phyloP scores from a whole-genome alignment of 2,329 filamentous ascomycete species.

The Nemania serpens region DNA sequence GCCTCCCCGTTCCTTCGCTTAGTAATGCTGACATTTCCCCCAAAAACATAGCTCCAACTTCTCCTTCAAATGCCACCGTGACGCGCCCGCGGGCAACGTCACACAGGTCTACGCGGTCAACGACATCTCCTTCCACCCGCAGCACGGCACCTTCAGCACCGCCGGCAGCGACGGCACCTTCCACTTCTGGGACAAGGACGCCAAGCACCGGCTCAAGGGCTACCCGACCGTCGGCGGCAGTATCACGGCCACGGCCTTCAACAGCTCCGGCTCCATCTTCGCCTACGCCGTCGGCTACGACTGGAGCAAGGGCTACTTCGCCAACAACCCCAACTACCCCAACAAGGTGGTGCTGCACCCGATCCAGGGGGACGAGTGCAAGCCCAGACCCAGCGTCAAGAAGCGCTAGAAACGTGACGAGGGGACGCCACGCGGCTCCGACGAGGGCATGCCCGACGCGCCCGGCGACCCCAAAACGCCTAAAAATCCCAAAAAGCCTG shows the following conservation, averaged over 20 bases:
- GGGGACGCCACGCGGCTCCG: neutral
- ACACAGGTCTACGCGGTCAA: conserved; percentile 95
- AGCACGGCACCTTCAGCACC: conserved; percentile 97
- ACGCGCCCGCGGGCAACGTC: conserved; percentile 73
- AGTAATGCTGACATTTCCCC: conserved; percentile 10
- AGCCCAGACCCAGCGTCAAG: conserved; percentile 63
- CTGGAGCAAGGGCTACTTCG: conserved; percentile 95
- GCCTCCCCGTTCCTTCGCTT: neutral
- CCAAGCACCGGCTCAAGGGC: conserved; percentile 86
- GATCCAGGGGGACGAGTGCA: conserved; percentile 66
- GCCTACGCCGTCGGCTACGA: conserved; percentile 94
- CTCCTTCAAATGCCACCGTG: conserved; percentile 98
- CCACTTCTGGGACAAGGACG: conserved; percentile 94
- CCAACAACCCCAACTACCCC: conserved; percentile 74
- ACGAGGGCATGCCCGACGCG: no score
- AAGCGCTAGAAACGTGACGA: conserved; percentile 45
- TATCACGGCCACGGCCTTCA: conserved; percentile 92
- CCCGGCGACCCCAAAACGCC: no score
- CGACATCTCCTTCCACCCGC: conserved; percentile 95
- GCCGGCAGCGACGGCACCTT: conserved; percentile 95
- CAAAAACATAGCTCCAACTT: conserved; percentile 74
- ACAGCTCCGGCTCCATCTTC: conserved; percentile 80
- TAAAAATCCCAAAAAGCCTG: no score
- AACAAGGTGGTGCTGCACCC: conserved; percentile 88
- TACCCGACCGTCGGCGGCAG: conserved; percentile 83